Percentiles rank a stretch among this genome's conserved stretches.
Evolutionary conservation across 1,284 basidiomycete genomes (phyloP).

Genomic region (Sanghuangporus baumii): DNA sequence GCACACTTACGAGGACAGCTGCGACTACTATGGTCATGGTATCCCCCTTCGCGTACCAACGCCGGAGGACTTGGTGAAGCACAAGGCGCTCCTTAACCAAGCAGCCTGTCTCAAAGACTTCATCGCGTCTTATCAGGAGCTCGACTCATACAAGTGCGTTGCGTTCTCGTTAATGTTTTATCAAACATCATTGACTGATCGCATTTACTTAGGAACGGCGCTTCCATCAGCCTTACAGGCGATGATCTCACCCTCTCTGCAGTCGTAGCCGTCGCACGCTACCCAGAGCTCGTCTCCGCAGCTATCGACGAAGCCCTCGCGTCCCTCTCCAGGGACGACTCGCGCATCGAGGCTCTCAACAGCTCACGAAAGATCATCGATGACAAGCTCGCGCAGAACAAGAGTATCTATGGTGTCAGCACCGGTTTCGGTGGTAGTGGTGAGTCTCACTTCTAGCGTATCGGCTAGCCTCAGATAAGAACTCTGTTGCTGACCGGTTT

Average conservation of each 20-base stretch:
- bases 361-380: conserved; percentile 58
- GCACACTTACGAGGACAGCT: neutral
- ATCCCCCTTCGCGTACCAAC: conserved; percentile 14
- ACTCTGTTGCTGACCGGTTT: conserved; percentile 21
- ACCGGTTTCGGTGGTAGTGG: conserved; percentile 81
- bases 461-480: neutral
- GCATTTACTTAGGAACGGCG: conserved; percentile 42
- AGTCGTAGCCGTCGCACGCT: conserved; percentile 67
- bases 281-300: conserved; percentile 48
- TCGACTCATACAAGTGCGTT: conserved; percentile 49
- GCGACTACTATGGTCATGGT: neutral
- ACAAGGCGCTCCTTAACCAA: conserved; percentile 4
- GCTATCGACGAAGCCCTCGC: conserved; percentile 37
- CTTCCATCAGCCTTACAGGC: conserved; percentile 61
- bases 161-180: neutral
- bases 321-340: conserved; percentile 8
- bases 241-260: conserved; percentile 66
- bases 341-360: conserved; percentile 43
- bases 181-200: neutral
- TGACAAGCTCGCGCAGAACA: conserved; percentile 59
- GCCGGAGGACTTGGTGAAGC: neutral
- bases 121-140: conserved; percentile 43
- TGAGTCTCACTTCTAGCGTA: conserved; percentile 25
- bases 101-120: conserved; percentile 36
- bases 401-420: conserved; percentile 76